Conservation (phyloP, 345 rosid genomes). For the Triadica sebifera region DNA sequence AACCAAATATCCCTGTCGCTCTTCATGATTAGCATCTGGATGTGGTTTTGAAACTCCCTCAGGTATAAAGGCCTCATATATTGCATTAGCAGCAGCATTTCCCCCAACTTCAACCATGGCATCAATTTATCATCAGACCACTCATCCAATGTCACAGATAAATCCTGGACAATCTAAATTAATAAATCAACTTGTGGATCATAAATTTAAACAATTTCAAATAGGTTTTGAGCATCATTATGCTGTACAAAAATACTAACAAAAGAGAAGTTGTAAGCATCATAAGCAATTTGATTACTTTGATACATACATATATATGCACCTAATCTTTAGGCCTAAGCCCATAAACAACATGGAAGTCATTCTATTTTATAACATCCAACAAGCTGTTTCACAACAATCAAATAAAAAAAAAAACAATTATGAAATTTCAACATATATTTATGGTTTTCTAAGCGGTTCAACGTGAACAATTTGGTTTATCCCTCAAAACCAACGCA, state of each 20-base stretch:
- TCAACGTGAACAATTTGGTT: neutral
- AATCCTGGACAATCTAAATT: constrained; percentile 49
- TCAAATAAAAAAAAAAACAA: neutral
- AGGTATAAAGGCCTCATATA: constrained; percentile 83
- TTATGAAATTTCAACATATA: neutral
- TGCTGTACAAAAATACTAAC: neutral
- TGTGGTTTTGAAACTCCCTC: constrained; percentile 78
- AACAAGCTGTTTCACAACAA: neutral
- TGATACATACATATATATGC: neutral
- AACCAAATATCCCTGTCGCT: constrained; percentile 42
- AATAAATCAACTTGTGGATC: neutral
- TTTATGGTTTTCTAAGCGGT: neutral
- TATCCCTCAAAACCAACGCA: neutral
- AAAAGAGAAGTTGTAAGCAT: neutral
- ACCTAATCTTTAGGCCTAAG: neutral
- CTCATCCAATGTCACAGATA: constrained; percentile 93
- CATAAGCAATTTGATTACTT: neutral
- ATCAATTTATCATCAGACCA: constrained; percentile 89
- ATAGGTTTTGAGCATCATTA: neutral
- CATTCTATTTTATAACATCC: neutral
- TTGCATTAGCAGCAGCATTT: constrained; percentile 79
- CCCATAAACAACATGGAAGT: too few species aligned
- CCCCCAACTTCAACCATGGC: constrained; percentile 96
- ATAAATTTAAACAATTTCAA: neutral
- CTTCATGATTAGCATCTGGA: constrained; percentile 72